Evolutionary conservation across 441 rosid genomes (phyloP), one percentile per base, ranked within the genome.

Genomic region (Pelargonium citronellum): DNA sequence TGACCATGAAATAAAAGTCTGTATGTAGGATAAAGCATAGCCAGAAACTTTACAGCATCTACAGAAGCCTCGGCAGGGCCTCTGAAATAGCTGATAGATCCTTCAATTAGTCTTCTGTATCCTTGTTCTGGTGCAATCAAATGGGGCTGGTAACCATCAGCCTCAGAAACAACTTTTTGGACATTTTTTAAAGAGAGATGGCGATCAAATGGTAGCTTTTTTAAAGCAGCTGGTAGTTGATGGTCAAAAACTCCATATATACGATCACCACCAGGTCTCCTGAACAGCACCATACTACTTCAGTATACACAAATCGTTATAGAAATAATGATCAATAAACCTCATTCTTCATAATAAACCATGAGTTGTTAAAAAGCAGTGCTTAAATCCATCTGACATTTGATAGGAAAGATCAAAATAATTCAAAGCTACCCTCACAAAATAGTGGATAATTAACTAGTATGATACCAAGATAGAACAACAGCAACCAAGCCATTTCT

Each of bases 131-230:
- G 98, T 79, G 99, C 99, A 76, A 95, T 91, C 81, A 95, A 81
- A 86, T 95, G 99, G 73, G 99, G 98, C 83, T 95, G 99, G 83
- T 95, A 95, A 79, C 99, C 99, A 84, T 95, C 98, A 68, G 99
- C 99, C 81, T 95, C 88, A 67, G 97, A 91, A 67, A 92, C 98
- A 71, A 92, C 93, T 80, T 86, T 95, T 78, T 89, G 92, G 69
- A 95, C 99, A 88, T 91, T 95, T 85, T 87, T 91, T 66, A 85
- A 69, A 41, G 97, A 91, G 74, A 95, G 92, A 80, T 95, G 97
- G 30, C 92, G 89, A 71, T 95, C 98, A 77, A 92, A 87, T 2
- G 98, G 99, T 60, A 95, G 95, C 79, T 89, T 95, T 82, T 92
- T 95, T 20, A 95, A 80, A 77, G 97, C 98, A 81, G 99, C 99